Evolutionary conservation across 257 asterid genomes (phyloP).

Genomic region (Solanum chiquidenum): DNA sequence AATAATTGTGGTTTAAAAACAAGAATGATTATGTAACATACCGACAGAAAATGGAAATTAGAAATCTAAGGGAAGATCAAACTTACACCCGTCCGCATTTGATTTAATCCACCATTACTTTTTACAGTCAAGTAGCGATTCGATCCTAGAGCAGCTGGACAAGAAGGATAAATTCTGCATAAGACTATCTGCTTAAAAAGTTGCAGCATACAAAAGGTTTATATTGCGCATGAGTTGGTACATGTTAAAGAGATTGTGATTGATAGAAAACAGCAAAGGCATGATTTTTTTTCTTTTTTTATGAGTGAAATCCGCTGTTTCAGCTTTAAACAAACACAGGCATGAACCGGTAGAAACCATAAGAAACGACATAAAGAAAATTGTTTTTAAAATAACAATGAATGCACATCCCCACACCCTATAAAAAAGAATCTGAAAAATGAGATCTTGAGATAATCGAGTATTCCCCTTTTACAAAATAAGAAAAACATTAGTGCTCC

Average conservation of each 20-base stretch:
- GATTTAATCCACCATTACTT: conserved; percentile 92
- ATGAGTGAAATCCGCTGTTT: neutral
- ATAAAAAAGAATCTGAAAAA: neutral
- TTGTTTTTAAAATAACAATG: neutral
- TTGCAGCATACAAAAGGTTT: neutral
- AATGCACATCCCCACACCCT: neutral
- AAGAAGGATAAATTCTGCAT: conserved; percentile 6
- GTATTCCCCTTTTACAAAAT: neutral
- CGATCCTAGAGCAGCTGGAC: conserved; percentile 38
- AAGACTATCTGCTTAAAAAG: neutral
- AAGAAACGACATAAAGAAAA: neutral
- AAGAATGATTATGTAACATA: neutral
- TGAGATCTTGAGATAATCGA: neutral
- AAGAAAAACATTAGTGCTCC: neutral
- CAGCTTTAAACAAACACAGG: neutral
- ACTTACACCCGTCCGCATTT: conserved; percentile 92
- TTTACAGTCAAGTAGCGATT: conserved; percentile 79
- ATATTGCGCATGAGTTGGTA: neutral
- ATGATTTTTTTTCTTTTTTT: neutral
- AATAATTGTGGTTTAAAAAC: neutral
- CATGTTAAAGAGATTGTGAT: neutral
- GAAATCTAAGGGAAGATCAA: neutral
- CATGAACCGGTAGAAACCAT: neutral
- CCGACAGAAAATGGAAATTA: neutral
- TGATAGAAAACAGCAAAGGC: neutral